Evolutionary conservation across 768 basidiomycete species (phyloP), one percentile per base, ranked within the genome.

Genomic region (Ramaria sp.): DNA sequence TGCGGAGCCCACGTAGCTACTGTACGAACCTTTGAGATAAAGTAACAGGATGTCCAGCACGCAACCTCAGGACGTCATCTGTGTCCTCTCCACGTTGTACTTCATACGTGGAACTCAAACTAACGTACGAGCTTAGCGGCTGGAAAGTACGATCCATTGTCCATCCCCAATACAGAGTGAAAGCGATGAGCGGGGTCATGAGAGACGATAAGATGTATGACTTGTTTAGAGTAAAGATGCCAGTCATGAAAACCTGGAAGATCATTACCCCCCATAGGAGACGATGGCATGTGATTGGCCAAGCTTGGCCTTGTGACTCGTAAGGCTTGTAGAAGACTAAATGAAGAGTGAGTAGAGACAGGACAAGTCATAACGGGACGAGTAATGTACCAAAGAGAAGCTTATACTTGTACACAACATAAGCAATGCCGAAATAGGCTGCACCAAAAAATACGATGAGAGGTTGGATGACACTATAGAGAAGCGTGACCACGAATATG

Each of bases 381-480:
- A 32, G 8, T 18, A 3, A 69, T 88, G 54, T 55, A 94, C 94
- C 91, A 61, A 95, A 96, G 0, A 98, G 73, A 3, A 98, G 76
- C 62, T 96, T 95, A 72, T 98, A 96, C 73, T 99, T 99, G 78
- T 97, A 98, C 2, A 96, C 94, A 5, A 98, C 76, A 65, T 99
- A 99, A 6, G 79, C 90, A 37, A 88, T 73, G n/a, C 93, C 95
- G 61, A 99, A 99, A 70, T 99, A 99, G 50, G 95, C 71, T 0
- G 95, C 90, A 12, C 95, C 91, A 64, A 98, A 98, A 27, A 96
- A 78, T 53, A 98, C 77, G 65, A 98, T 96, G 59, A 96, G 76
- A 0, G 96, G 96, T 57, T 96, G 90, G 12, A 95, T 87, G 59
- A 99, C 87, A 66, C 92, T 94, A 73, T 98, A 98, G 34, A 94